Conservation (phyloP, 1,284 basidiomycete genomes). For the Neonothopanus nambi region DNA sequence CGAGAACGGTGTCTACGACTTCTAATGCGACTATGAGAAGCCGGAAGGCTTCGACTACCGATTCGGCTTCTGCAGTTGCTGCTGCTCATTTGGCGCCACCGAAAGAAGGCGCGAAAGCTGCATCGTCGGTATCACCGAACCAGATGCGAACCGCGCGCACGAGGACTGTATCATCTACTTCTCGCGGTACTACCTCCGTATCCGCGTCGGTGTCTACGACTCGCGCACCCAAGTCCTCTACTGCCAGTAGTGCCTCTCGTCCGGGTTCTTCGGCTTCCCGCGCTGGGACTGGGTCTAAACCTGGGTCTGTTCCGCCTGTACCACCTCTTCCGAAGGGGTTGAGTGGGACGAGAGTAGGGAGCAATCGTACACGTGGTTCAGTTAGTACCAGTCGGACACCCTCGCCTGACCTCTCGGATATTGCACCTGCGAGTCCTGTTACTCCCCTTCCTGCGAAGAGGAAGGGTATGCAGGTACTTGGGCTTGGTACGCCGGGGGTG, state of each 20-base stretch:
- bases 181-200: not conserved
- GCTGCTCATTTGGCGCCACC: not conserved
- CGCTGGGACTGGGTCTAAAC: not conserved
- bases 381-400: constrained; percentile 24
- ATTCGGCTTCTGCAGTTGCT: not conserved
- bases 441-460: constrained; percentile 4
- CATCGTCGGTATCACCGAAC: not conserved
- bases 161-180: not conserved
- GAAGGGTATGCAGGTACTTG: constrained; percentile 34
- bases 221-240: not conserved
- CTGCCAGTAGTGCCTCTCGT: not conserved
- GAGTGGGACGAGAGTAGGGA: not conserved
- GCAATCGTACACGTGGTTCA: not conserved
- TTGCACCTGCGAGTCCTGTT: constrained; percentile 17
- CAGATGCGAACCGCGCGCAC: not conserved
- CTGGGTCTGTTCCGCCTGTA: constrained; percentile 4
- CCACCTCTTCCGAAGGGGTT: constrained; percentile 6
- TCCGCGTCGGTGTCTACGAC: not conserved
- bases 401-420: constrained; percentile 53
- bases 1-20: constrained; percentile 2
- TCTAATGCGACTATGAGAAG: not conserved
- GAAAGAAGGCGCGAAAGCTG: not conserved
- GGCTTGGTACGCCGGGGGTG: constrained; percentile 45
- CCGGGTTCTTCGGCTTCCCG: not conserved
- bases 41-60: not conserved